Percentiles rank a stretch among this genome's conserved stretches.
phyloP scores from a whole-genome alignment of 148 eudicot genomes.

The Arctostaphylos glauca region DNA sequence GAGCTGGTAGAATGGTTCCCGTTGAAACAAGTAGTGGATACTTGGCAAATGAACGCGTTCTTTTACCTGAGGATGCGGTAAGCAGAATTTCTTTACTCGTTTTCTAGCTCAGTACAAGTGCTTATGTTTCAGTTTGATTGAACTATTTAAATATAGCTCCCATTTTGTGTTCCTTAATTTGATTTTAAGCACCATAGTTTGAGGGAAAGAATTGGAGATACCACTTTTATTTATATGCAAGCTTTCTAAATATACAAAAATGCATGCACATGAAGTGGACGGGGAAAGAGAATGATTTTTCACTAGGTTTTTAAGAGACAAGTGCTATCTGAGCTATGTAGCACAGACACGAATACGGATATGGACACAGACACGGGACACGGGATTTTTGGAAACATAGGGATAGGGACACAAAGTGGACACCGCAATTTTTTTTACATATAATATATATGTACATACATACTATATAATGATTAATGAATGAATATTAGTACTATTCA shows the following conservation, averaged over 20 bases:
- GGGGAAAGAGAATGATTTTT: neutral
- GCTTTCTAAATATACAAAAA: neutral
- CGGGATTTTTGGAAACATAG: neutral
- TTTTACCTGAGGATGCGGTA: conserved; percentile 90
- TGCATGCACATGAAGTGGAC: neutral
- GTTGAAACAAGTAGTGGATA: conserved; percentile 55
- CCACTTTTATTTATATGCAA: neutral
- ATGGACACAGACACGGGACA: no score
- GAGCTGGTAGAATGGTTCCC: conserved; percentile 88
- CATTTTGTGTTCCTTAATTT: neutral
- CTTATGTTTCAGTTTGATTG: neutral
- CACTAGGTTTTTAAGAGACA: neutral
- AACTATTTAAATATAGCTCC: neutral
- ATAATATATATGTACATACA: no score
- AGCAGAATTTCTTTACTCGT: conserved; percentile 27
- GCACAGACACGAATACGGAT: no score
- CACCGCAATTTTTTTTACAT: no score
- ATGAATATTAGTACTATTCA: no score
- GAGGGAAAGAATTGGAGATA: neutral
- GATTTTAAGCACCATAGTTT: neutral
- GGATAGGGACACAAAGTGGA: no score
- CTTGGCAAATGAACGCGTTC: conserved; percentile 69
- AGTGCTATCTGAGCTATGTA: neutral
- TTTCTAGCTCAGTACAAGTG: neutral
- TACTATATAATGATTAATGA: no score